Percentiles rank a stretch among this genome's conserved stretches.
Conservation (phyloP, 805 yeast genomes). For the Yamadazyma kitorensis region DNA sequence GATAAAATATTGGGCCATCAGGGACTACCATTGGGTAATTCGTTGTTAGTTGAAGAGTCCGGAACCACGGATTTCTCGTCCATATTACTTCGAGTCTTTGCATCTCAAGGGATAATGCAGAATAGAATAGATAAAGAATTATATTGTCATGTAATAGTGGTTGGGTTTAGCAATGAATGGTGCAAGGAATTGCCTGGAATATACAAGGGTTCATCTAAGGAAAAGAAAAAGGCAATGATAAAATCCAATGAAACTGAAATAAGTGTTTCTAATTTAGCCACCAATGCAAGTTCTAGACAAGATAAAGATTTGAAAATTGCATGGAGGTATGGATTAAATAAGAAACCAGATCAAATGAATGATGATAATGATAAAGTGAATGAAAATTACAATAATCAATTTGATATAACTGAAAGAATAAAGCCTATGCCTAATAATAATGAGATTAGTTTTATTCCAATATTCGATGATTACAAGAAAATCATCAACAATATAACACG, state of each 20-base stretch:
- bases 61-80: conserved; percentile 88
- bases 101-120: conserved; percentile 74
- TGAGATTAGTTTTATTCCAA: conserved; percentile 58
- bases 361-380: conserved; percentile 23
- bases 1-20: conserved; percentile 75
- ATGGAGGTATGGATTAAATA: conserved; percentile 77
- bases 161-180: conserved; percentile 61
- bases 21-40: conserved; percentile 79
- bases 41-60: conserved; percentile 72
- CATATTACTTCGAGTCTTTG: conserved; percentile 63
- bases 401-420: conserved; percentile 73
- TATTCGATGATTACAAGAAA: conserved; percentile 18
- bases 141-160: conserved; percentile 59
- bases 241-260: conserved; percentile 57
- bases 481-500: conserved; percentile 42
- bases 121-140: conserved; percentile 44
- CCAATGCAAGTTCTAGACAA: conserved; percentile 12
- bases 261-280: conserved; percentile 64
- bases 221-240: conserved; percentile 59
- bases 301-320: conserved; percentile 74
- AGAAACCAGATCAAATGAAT: conserved; percentile 21
- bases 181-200: conserved; percentile 72
- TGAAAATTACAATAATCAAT: conserved; percentile 60
- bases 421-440: conserved; percentile 61
- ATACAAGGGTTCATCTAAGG: conserved; percentile 65